Percentiles rank a stretch among this genome's conserved stretches.
These are phyloP conservation scores for Fagus crenata DNA, from an alignment of 306 rosid genomes.

Conservation along the genomic window DNA sequence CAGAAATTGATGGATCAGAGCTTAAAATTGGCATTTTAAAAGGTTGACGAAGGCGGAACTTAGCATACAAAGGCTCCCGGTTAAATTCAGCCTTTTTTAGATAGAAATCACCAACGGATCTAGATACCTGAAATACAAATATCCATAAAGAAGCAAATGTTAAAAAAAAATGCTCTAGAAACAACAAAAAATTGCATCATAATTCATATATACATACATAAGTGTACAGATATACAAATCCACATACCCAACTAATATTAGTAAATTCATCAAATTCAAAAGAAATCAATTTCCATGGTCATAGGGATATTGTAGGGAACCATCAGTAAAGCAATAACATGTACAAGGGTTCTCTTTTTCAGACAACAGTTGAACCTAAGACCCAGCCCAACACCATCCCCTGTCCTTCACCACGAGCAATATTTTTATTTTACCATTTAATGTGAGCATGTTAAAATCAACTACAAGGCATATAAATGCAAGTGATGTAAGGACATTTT, in stretches of 20 bases:
- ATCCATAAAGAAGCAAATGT: conserved; percentile 2
- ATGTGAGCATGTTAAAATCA: too few species aligned
- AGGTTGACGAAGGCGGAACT: conserved; percentile 73
- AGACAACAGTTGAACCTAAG: not conserved
- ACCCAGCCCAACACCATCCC: not conserved
- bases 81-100: conserved; percentile 81
- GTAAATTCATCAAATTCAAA: conserved; percentile 17
- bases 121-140: conserved; percentile 60
- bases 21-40: conserved; percentile 79
- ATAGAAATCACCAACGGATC: conserved; percentile 81
- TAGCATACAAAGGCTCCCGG: conserved; percentile 70
- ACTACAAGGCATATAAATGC: too few species aligned
- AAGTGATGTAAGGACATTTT: too few species aligned
- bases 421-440: not conserved
- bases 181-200: not conserved
- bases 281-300: conserved; percentile 5
- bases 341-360: not conserved
- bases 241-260: not conserved
- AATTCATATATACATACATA: not conserved
- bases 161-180: not conserved
- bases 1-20: conserved; percentile 75
- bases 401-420: not conserved
- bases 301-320: not conserved
- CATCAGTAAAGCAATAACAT: not conserved
- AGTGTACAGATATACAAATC: not conserved